phyloP scores from a whole-genome alignment of 768 basidiomycete genomes.

The Albatrellus ellisii region DNA sequence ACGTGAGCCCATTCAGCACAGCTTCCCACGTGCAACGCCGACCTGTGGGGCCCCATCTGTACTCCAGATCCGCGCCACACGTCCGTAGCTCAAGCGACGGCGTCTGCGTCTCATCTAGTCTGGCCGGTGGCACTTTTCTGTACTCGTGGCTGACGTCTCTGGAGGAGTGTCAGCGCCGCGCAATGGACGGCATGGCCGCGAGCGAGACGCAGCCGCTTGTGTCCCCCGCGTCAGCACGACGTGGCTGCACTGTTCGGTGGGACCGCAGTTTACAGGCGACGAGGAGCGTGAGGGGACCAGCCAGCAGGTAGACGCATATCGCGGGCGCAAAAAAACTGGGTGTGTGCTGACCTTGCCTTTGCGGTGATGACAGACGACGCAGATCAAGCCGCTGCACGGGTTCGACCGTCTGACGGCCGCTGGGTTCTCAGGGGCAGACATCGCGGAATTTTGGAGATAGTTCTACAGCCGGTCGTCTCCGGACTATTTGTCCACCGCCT shows the following conservation, averaged over 20 bases:
- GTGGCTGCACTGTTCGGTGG: conserved; percentile 93
- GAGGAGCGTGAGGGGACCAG: conserved; percentile 42
- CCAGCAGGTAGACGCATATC: conserved; percentile 33
- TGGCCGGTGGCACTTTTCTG: conserved; percentile 68
- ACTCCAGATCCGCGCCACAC: conserved; percentile 50
- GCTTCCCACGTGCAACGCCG: background rate
- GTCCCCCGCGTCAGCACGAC: too few species aligned
- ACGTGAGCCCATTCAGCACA: conserved; percentile 40
- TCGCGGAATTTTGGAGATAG: conserved; percentile 77
- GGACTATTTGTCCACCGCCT: conserved; percentile 52
- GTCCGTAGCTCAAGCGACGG: conserved; percentile 49
- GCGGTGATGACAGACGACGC: conserved; percentile 36
- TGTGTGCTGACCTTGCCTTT: background rate
- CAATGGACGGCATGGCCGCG: too few species aligned
- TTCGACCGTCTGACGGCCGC: conserved; percentile 85
- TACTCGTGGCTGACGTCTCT: conserved; percentile 46
- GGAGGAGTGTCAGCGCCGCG: conserved; percentile 46
- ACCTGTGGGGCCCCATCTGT: conserved; percentile 5
- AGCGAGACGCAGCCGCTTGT: too few species aligned
- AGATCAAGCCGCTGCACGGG: conserved; percentile 71
- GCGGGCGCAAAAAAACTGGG: too few species aligned
- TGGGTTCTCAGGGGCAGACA: conserved; percentile 85
- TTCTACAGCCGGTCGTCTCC: conserved; percentile 73
- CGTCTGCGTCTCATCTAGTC: conserved; percentile 82
- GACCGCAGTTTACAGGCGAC: conserved; percentile 47